Percentiles rank a stretch among this genome's conserved stretches.
Evolutionary conservation across 148 eudicot species (phyloP).

Genomic region (Mesembryanthemum crystallinum): DNA sequence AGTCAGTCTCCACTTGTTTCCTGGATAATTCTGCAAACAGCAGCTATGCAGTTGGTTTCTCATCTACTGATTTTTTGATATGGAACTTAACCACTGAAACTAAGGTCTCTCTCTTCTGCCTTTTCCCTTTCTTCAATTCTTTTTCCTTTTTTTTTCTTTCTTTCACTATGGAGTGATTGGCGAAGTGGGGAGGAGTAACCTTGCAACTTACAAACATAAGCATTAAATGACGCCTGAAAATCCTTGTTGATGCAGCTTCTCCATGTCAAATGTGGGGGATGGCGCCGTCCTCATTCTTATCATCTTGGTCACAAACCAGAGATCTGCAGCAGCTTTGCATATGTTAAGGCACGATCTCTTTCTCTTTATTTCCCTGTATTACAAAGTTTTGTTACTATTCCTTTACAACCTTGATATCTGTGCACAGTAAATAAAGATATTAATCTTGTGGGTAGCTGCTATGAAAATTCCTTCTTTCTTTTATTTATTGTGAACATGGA

Average conservation of each 20-base stretch:
- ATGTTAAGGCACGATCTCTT: slow-evolving; percentile 66
- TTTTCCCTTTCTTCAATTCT: slow-evolving; percentile 15
- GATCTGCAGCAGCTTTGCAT: slow-evolving; percentile 66
- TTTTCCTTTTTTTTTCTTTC: slow-evolving; percentile 9
- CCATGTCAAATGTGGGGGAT: slow-evolving; percentile 90
- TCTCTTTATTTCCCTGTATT: neutral
- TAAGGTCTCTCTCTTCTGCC: slow-evolving; percentile 45
- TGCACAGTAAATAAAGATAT: neutral
- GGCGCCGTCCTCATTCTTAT: slow-evolving; percentile 95
- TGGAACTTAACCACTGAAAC: slow-evolving; percentile 77
- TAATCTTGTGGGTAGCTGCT: neutral
- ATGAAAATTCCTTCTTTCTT: neutral
- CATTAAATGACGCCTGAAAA: slow-evolving; percentile 9
- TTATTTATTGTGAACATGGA: neutral
- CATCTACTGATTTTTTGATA: slow-evolving; percentile 75
- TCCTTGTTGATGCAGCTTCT: slow-evolving; percentile 52
- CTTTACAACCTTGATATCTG: neutral
- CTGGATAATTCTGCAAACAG: slow-evolving; percentile 38
- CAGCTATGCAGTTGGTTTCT: slow-evolving; percentile 77
- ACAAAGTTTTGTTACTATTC: neutral
- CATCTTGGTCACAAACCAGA: slow-evolving; percentile 79
- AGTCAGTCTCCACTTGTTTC: slow-evolving; percentile 44
- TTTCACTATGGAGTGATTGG: neutral
- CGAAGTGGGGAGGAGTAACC: neutral
- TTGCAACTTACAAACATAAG: neutral